Base-by-base conservation (phyloP, 306 rosid genomes). In the Psophocarpus tetragonolobus region DNA sequence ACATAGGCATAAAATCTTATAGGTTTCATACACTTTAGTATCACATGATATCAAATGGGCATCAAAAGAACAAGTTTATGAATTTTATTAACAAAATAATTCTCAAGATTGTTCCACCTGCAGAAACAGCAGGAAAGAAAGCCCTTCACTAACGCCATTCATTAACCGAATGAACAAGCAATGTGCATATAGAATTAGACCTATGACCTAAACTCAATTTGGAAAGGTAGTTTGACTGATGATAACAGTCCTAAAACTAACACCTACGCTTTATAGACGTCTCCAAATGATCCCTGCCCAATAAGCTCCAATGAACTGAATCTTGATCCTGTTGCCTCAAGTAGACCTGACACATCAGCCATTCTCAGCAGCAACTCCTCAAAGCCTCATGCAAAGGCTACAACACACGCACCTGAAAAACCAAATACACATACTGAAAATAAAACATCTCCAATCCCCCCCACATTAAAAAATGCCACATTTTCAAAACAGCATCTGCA, bases 271-370 rank as follows among this genome's bases (percentile, higher is more conserved):
- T 96, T 96, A 80, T 90, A 96, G 64, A 96, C 99, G 35, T 96
- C 94, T 1, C 99, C 99, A 58, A 96, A 93, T 23, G 99, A 96
- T 78, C 99, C 99, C 81, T 88, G 91, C 27, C 99, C 99, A 76
- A 96, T 96, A 45, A 91, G 97, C 82, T 96, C 98, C 84, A 93
- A 82, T 21, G 90, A 83, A 83, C 85, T 83, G 80, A 96, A 96
- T 64, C 99, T 92, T 8, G 98, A 82, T 64, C 96, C 98, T 4
- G 97, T 83, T 62, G 94, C 96, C 86, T 96, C 97, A 23, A 83
- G 72, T 26, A 96, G 84, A 80, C 84, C 91, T 26, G 91, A 94
- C 38, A 85, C 85, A 39, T 96, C 99, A 61, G 85, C 96, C 99
- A 96, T 95, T 77, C 77, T 82, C 32, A 35, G 27, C 39, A 75